These are phyloP conservation scores for Colletotrichum tabaci DNA, from an alignment of 2,329 filamentous ascomycete species.

Conservation along the genomic window DNA sequence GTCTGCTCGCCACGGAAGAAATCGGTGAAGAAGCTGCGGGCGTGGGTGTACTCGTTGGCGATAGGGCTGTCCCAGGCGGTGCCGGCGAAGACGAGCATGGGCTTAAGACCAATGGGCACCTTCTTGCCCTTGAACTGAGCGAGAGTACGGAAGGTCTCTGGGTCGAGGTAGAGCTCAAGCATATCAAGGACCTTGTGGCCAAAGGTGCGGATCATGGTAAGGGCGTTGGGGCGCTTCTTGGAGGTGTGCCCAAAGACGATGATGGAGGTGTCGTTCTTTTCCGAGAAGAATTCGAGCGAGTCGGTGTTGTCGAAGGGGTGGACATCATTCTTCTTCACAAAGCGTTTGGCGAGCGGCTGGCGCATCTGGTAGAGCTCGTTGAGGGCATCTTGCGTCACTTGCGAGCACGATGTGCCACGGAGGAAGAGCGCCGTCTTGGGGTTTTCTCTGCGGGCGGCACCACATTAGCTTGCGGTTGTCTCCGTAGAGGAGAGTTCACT, in stretches of 20 bases:
- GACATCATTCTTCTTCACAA: conserved; percentile 96
- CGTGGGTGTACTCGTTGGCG: conserved; percentile 83
- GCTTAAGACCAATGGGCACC: conserved; percentile 86
- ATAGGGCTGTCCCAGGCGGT: conserved; percentile 89
- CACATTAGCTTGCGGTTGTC: conserved; percentile 14
- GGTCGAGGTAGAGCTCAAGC: conserved; percentile 89
- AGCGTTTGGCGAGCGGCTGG: conserved; percentile 87
- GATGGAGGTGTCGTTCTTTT: conserved; percentile 94
- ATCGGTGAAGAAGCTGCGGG: conserved; percentile 90
- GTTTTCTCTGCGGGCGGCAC: conserved; percentile 71
- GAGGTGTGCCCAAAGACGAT: conserved; percentile 87
- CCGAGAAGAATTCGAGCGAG: conserved; percentile 93
- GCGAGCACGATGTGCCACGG: conserved; percentile 87
- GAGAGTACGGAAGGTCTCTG: conserved; percentile 78
- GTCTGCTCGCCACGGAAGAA: conserved; percentile 86
- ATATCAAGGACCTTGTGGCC: conserved; percentile 93
- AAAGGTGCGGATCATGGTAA: conserved; percentile 89
- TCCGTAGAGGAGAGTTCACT: not conserved
- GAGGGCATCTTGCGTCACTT: conserved; percentile 85
- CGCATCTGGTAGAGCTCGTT: conserved; percentile 89
- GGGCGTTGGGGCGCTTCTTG: conserved; percentile 95
- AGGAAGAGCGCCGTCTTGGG: conserved; percentile 92
- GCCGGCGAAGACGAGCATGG: conserved; percentile 92
- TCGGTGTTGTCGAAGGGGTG: conserved; percentile 93
- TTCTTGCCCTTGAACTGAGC: conserved; percentile 83